A percentile compares a stretch with the other conserved stretches of the same genome.
Conservation (phyloP, 768 basidiomycete genomes). For the Tricholoma saponaceum region DNA sequence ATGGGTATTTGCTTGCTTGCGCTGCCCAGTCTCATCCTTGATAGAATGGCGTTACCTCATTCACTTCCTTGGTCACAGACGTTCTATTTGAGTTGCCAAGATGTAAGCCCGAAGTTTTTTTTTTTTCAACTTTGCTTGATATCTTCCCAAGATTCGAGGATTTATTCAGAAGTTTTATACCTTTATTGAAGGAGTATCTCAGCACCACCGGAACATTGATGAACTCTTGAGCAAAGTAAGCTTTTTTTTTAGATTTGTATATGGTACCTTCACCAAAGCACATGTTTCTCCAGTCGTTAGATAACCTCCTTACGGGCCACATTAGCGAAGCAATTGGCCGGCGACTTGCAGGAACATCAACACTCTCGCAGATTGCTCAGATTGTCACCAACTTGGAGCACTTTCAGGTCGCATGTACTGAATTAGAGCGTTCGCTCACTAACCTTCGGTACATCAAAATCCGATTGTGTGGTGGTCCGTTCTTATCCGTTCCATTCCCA, state of each 20-base stretch:
- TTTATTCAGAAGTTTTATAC: slow-evolving; percentile 96
- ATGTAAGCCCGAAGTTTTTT: slow-evolving; percentile 40
- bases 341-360: slow-evolving; percentile 70
- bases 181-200: slow-evolving; percentile 92
- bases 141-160: slow-evolving; percentile 12
- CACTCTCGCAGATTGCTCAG: slow-evolving; percentile 87
- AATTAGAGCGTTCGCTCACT: slow-evolving; percentile 82
- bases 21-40: slow-evolving; percentile 8
- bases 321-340: slow-evolving; percentile 75
- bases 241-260: neutral
- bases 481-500: slow-evolving; percentile 24
- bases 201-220: slow-evolving; percentile 89
- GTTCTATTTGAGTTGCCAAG: slow-evolving; percentile 92
- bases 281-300: slow-evolving; percentile 61
- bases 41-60: slow-evolving; percentile 61
- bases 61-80: slow-evolving; percentile 92
- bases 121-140: slow-evolving; percentile 1
- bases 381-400: slow-evolving; percentile 92
- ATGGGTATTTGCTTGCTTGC: slow-evolving; percentile 8
- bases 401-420: slow-evolving; percentile 79
- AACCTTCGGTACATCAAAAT: slow-evolving; percentile 58
- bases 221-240: slow-evolving; percentile 83
- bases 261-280: neutral
- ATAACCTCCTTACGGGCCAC: slow-evolving; percentile 71
- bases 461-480: neutral